Evolutionary conservation across 2,329 filamentous ascomycete genomes (phyloP).

Genomic region (Pseudogymnoascus sp.): DNA sequence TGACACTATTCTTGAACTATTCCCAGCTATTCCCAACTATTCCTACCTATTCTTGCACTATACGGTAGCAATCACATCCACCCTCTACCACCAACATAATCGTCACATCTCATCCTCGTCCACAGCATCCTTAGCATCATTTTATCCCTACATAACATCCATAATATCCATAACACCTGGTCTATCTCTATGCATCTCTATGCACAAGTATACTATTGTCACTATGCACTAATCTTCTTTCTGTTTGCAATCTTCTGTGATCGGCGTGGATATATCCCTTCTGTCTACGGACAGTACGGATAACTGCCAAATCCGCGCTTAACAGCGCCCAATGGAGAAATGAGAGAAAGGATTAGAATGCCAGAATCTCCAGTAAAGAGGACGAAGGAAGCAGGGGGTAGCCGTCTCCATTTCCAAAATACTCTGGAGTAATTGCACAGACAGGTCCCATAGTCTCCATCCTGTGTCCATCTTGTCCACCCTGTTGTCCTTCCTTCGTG

Average conservation of each 20-base stretch:
- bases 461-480: too few relatives aligned
- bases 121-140: not conserved
- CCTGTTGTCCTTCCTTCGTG: not conserved
- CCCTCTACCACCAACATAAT: not conserved
- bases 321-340: constrained; percentile 5
- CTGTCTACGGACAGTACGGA: not conserved
- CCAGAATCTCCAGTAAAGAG: not conserved
- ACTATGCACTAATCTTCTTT: not conserved
- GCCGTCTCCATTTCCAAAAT: constrained; percentile 1
- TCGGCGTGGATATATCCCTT: not conserved
- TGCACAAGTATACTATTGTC: not conserved
- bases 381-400: not conserved
- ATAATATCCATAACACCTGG: not conserved
- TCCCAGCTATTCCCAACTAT: not conserved
- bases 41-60: not conserved
- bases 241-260: constrained; percentile 5
- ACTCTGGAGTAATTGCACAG: not conserved
- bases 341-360: not conserved
- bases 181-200: not conserved
- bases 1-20: not conserved
- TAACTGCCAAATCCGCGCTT: constrained; percentile 3
- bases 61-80: not conserved
- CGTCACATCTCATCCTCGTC: not conserved
- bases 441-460: not conserved
- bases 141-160: not conserved